Evolutionary conservation across 108 stramenopile species (phyloP).

Genomic region (Epithemia pelagica): DNA sequence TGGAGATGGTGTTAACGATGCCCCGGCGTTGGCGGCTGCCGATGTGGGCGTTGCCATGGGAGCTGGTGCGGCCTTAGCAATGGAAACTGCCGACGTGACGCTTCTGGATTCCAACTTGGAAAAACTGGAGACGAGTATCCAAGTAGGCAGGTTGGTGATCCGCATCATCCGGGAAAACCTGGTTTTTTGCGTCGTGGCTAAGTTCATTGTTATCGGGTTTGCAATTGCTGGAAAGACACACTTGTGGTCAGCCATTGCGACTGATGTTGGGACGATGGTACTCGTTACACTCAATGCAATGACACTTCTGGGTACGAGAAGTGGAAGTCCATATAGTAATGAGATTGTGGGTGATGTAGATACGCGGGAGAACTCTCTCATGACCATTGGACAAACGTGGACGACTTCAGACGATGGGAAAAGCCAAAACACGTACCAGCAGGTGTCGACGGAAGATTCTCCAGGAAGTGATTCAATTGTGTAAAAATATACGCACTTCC

Average conservation of each 20-base stretch:
- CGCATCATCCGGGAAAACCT: constrained; percentile 70
- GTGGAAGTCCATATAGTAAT: too few relatives aligned
- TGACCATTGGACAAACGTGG: too few relatives aligned
- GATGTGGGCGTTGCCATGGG: constrained; percentile 98
- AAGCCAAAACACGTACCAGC: too few relatives aligned
- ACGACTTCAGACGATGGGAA: too few relatives aligned
- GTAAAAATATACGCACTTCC: too few relatives aligned
- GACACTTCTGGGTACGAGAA: constrained; percentile 55
- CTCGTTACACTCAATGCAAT: constrained; percentile 74
- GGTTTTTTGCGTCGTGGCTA: constrained; percentile 51
- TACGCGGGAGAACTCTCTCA: too few relatives aligned
- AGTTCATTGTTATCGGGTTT: constrained; percentile 59
- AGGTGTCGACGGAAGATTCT: too few relatives aligned
- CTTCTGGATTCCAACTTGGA: constrained; percentile 62
- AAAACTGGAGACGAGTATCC: constrained; percentile 45
- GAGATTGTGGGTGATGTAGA: too few relatives aligned
- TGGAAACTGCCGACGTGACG: constrained; percentile 80
- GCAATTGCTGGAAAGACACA: constrained; percentile 41
- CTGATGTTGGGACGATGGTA: constrained; percentile 79
- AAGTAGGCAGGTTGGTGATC: constrained; percentile 54
- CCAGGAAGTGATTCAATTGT: too few relatives aligned
- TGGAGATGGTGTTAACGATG: constrained; percentile 96
- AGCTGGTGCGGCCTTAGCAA: constrained; percentile 89
- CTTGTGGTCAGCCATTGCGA: constrained; percentile 56
- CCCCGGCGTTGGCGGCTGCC: constrained; percentile 88